Percentiles rank a stretch among this genome's conserved stretches.
Conservation (phyloP, 225 moss, liverwort and hornwort genomes). For the Polytrichum formosum region DNA sequence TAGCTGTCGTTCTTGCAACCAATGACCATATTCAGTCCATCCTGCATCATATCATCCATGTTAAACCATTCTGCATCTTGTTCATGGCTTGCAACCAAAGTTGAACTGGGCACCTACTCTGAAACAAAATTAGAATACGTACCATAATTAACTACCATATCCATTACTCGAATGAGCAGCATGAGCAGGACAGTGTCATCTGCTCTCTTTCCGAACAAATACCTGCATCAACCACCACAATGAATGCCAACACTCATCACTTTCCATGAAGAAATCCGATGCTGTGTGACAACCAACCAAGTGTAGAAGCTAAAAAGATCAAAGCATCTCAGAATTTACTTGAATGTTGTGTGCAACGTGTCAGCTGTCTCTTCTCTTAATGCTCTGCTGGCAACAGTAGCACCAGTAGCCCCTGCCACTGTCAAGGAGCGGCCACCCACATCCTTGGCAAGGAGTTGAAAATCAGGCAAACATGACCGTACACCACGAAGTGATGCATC, state of each 20-base stretch:
- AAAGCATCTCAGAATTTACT: constrained; percentile 33
- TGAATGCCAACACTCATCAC: too few relatives aligned
- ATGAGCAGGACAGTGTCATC: constrained; percentile 91
- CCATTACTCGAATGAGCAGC: constrained; percentile 88
- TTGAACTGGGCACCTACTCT: background rate
- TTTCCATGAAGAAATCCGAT: too few relatives aligned
- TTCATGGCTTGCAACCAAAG: background rate
- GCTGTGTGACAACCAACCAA: background rate
- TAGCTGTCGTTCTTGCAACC: constrained; percentile 59
- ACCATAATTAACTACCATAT: constrained; percentile 89
- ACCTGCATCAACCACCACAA: constrained; percentile 36
- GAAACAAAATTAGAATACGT: constrained; percentile 26
- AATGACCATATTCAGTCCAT: constrained; percentile 51
- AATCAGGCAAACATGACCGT: constrained; percentile 90
- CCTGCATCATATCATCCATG: constrained; percentile 32
- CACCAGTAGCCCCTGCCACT: constrained; percentile 86
- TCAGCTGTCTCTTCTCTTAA: constrained; percentile 82
- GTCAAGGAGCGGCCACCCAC: constrained; percentile 35
- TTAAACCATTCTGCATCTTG: background rate
- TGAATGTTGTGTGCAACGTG: constrained; percentile 68
- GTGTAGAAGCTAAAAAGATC: background rate
- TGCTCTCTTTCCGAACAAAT: constrained; percentile 78
- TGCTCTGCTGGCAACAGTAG: constrained; percentile 66
- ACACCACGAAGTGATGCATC: constrained; percentile 94
- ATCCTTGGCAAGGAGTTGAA: constrained; percentile 39